Evolutionary conservation across 495 filamentous ascomycete species (phyloP), one percentile per base, ranked within the genome.

Genomic region (Astrocystis sublimbata): DNA sequence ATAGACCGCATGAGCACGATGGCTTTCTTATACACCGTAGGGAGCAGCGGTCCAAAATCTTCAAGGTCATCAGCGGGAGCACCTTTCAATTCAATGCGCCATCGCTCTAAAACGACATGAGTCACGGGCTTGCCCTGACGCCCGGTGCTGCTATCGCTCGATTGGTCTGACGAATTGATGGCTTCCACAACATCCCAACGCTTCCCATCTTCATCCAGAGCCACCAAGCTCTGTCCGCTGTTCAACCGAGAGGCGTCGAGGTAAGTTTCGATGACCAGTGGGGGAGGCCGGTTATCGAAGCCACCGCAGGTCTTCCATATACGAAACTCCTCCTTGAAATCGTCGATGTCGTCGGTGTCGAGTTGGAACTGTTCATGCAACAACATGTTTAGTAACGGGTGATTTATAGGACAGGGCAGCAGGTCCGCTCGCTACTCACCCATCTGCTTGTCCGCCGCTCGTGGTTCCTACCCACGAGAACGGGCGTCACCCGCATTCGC

Each of bases 1-100:
- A 98, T 81, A 8, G 92, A 92, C 60, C 96, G 85, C 75, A 98
- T 97, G 63, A 98, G 84, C 58, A 98, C 88, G 62, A 98, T 94
- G 67, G 87, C 88, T 76, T 93, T 92, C 78, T 98, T 98, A 80
- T 98, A 98, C 61, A 94, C 87, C 23, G 91, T 93, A 4, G 94
- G 92, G 49, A 97, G 78, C 19, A 85, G 83, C 31, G 85, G 80
- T 35, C 81, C 85, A 65, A 92, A 83, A 64, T 94, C 90, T 15
- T 86, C 81, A 28, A 80, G 72, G 41, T 77, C 71, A 50, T 80
- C 79, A n/a, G 79, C 73, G 15, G 82, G 73, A 35, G 70, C 58
- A 56, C 76, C 73, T 63, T 87, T 89, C 61, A 98, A 79, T 68
- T 93, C 88, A 64, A 98, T 79, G 53, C 76, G 86, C 94, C 94